A percentile compares a stretch with the other conserved stretches of the same genome.
These are phyloP conservation scores for Lecanicillium sp. DNA, from an alignment of 2,329 filamentous ascomycete genomes.

Conservation along the genomic window DNA sequence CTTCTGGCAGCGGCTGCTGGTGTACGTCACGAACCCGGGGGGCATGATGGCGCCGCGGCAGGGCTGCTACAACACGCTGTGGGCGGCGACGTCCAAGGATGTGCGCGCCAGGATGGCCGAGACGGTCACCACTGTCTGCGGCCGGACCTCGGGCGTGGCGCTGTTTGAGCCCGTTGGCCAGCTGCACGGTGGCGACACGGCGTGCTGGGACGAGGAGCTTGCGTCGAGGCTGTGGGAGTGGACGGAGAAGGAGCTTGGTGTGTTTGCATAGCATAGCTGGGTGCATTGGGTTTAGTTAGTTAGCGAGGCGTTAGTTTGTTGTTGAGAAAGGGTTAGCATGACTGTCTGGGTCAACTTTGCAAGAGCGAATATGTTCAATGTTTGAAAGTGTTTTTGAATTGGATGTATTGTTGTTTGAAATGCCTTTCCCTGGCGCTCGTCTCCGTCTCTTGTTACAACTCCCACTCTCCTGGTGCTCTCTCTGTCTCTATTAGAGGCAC, in stretches of 20 bases:
- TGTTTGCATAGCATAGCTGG: slow-evolving; percentile 1
- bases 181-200: slow-evolving; percentile 13
- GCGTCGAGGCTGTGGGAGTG: slow-evolving; percentile 30
- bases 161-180: slow-evolving; percentile 22
- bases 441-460: too few species aligned
- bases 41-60: slow-evolving; percentile 18
- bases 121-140: too few species aligned
- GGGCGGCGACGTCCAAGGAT: slow-evolving; percentile 19
- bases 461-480: neutral
- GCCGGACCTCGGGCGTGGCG: too few species aligned
- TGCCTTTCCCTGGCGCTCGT: too few species aligned
- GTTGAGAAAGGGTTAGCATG: too few species aligned
- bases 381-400: too few species aligned
- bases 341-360: too few species aligned
- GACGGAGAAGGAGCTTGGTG: slow-evolving; percentile 20
- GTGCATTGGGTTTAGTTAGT: too few species aligned
- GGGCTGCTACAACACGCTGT: slow-evolving; percentile 22
- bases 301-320: too few species aligned
- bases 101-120: slow-evolving; percentile 12
- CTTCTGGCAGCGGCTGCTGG: slow-evolving; percentile 17
- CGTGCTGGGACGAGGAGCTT: slow-evolving; percentile 19
- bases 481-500: neutral
- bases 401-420: too few species aligned
- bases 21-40: slow-evolving; percentile 15
- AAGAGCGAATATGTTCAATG: too few species aligned